Conservation (phyloP, 2,329 filamentous ascomycete species). For the Ophioceras dolichostomum region DNA sequence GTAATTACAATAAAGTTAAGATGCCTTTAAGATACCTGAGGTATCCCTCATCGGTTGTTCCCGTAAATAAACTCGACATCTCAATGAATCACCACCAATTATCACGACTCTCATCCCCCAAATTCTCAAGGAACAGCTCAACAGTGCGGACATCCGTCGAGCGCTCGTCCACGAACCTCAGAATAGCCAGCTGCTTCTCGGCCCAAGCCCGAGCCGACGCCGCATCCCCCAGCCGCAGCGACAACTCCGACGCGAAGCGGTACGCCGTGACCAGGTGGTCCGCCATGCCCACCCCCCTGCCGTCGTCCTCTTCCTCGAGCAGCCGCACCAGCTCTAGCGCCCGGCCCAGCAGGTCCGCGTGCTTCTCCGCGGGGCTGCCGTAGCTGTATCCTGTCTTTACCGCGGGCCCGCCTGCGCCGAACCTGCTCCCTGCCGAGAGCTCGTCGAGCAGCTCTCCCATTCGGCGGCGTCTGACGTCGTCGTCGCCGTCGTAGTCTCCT, state of each 20-base stretch:
- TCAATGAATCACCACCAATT: too few species aligned
- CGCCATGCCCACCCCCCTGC: conserved; percentile 6
- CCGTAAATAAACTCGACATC: too few species aligned
- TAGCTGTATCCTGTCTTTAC: too few species aligned
- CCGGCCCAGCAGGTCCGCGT: conserved; percentile 6
- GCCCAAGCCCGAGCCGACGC: conserved; percentile 11
- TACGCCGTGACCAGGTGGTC: conserved; percentile 13
- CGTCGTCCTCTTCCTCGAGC: conserved; percentile 10
- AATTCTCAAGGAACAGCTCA: background rate
- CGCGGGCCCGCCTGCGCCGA: conserved; percentile 1
- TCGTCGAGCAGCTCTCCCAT: conserved; percentile 18
- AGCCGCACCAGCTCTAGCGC: conserved; percentile 9
- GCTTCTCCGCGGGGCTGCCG: conserved; percentile 1
- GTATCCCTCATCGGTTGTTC: too few species aligned
- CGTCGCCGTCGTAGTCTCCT: conserved; percentile 10
- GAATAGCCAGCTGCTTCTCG: conserved; percentile 9
- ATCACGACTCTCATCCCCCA: too few species aligned
- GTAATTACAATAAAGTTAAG: too few species aligned
- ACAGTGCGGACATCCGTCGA: background rate
- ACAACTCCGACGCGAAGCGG: conserved; percentile 11
- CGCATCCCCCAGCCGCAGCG: conserved; percentile 6
- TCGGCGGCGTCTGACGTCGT: conserved; percentile 16
- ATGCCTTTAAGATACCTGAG: too few species aligned
- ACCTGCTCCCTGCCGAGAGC: conserved; percentile 11
- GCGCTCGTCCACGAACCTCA: conserved; percentile 8